Evolutionary conservation across 805 yeast genomes (phyloP).

Genomic region (Candida suzukii): DNA sequence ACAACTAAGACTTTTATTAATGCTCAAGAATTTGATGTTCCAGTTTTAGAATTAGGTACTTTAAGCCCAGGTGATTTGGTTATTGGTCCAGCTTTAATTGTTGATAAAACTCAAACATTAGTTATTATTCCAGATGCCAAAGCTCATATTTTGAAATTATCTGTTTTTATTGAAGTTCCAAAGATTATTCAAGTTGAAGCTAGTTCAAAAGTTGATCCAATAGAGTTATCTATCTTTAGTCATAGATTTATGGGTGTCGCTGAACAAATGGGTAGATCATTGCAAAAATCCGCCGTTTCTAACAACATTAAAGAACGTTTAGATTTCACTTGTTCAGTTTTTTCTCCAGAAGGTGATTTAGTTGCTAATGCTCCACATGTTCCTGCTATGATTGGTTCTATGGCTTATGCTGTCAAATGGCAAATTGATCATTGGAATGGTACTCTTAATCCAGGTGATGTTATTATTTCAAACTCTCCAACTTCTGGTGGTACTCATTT

Average conservation of each 20-base stretch:
- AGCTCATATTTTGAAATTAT: slow-evolving; percentile 18
- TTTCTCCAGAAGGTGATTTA: slow-evolving; percentile 30
- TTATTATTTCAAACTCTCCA: slow-evolving; percentile 31
- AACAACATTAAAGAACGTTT: slow-evolving; percentile 35
- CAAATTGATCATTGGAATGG: slow-evolving; percentile 27
- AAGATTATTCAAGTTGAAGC: slow-evolving; percentile 12
- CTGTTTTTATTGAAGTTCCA: slow-evolving; percentile 16
- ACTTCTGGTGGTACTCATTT: slow-evolving; percentile 34
- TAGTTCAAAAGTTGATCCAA: slow-evolving; percentile 30
- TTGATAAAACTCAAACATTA: slow-evolving; percentile 24
- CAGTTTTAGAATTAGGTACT: slow-evolving; percentile 31
- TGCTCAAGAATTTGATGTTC: slow-evolving; percentile 15
- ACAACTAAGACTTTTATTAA: slow-evolving; percentile 9
- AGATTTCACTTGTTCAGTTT: slow-evolving; percentile 36
- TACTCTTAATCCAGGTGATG: slow-evolving; percentile 31
- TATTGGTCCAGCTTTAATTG: slow-evolving; percentile 32
- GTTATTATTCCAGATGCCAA: slow-evolving; percentile 19
- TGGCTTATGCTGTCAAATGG: slow-evolving; percentile 31
- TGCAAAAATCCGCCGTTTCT: slow-evolving; percentile 31
- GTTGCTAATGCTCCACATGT: slow-evolving; percentile 31
- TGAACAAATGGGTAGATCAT: slow-evolving; percentile 33
- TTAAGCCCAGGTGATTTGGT: slow-evolving; percentile 40
- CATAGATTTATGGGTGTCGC: slow-evolving; percentile 40
- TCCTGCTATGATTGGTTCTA: slow-evolving; percentile 35
- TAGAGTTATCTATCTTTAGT: slow-evolving; percentile 31